Conservation (phyloP, 805 yeast genomes). For the Pichia scutulata region DNA sequence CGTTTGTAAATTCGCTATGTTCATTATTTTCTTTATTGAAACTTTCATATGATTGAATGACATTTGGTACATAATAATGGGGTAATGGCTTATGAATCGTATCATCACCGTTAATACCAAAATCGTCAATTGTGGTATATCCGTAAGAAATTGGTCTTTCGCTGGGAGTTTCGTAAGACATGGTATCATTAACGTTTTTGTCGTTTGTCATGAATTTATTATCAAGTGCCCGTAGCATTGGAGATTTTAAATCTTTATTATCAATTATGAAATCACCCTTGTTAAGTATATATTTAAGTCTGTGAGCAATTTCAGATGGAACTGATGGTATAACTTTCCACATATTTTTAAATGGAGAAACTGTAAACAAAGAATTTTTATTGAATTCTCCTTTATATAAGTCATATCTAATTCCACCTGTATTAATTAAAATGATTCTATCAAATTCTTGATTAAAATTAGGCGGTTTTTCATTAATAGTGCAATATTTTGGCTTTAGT, state of each 20-base stretch:
- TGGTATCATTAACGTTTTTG: background rate
- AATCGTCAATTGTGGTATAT: constrained; percentile 75
- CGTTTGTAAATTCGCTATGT: constrained; percentile 45
- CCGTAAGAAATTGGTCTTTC: constrained; percentile 43
- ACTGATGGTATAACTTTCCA: constrained; percentile 63
- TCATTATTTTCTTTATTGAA: constrained; percentile 14
- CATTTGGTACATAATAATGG: constrained; percentile 67
- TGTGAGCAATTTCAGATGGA: constrained; percentile 49
- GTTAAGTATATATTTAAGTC: constrained; percentile 51
- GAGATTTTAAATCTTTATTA: constrained; percentile 16
- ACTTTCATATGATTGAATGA: constrained; percentile 47
- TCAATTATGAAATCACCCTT: constrained; percentile 34
- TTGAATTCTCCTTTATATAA: constrained; percentile 80
- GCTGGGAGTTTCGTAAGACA: too few species aligned
- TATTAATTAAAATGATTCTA: constrained; percentile 62
- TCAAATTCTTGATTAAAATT: constrained; percentile 26
- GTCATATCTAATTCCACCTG: constrained; percentile 86
- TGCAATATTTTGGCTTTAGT: constrained; percentile 21
- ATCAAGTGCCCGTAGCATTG: constrained; percentile 21
- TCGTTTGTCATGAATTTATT: background rate
- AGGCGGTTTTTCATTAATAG: constrained; percentile 4
- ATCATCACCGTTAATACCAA: constrained; percentile 85
- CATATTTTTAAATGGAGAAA: constrained; percentile 75
- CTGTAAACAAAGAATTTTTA: constrained; percentile 67
- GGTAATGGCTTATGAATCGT: constrained; percentile 54